Percentiles rank a stretch among this genome's conserved stretches.
These are phyloP conservation scores for Diplodia scrobiculata DNA, from an alignment of 2,329 filamentous ascomycete species.

Conservation along the genomic window DNA sequence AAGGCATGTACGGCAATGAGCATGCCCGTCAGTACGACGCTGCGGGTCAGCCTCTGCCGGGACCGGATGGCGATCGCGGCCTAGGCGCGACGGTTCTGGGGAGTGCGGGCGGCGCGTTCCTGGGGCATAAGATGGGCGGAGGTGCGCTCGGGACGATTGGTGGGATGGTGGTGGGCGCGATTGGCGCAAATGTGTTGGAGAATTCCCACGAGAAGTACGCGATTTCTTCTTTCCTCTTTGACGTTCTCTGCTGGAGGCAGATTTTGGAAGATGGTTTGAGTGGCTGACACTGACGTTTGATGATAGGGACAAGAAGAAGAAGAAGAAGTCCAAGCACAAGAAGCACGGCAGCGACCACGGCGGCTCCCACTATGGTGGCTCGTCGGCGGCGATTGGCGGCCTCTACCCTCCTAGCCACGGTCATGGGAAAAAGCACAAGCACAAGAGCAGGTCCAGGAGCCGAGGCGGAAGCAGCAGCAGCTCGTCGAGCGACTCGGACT, in stretches of 20 bases:
- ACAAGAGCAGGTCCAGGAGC: constrained; percentile 38
- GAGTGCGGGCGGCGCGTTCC: constrained; percentile 57
- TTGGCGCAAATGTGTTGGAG: constrained; percentile 59
- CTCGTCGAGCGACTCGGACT: constrained; percentile 45
- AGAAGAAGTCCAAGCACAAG: constrained; percentile 42
- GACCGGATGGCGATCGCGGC: constrained; percentile 56
- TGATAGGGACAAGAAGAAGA: constrained; percentile 44
- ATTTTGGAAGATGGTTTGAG: neutral
- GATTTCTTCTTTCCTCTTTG: constrained; percentile 12
- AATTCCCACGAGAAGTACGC: constrained; percentile 49
- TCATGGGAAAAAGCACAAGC: constrained; percentile 35
- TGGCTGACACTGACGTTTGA: neutral
- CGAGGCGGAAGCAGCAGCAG: constrained; percentile 38
- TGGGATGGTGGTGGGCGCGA: constrained; percentile 56
- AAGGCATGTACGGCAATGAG: constrained; percentile 31
- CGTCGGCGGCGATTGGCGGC: constrained; percentile 41
- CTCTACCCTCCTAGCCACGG: constrained; percentile 40
- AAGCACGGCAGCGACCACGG: constrained; percentile 32
- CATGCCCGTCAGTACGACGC: constrained; percentile 33
- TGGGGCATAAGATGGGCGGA: constrained; percentile 58
- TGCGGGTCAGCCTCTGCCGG: constrained; percentile 31
- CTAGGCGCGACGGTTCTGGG: constrained; percentile 59
- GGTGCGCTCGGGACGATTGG: constrained; percentile 56
- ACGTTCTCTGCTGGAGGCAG: neutral
- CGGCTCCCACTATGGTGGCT: constrained; percentile 38